These are phyloP conservation scores for Exophiala dermatitidis DNA, from an alignment of 2,329 filamentous ascomycete genomes.

Conservation along the genomic window DNA sequence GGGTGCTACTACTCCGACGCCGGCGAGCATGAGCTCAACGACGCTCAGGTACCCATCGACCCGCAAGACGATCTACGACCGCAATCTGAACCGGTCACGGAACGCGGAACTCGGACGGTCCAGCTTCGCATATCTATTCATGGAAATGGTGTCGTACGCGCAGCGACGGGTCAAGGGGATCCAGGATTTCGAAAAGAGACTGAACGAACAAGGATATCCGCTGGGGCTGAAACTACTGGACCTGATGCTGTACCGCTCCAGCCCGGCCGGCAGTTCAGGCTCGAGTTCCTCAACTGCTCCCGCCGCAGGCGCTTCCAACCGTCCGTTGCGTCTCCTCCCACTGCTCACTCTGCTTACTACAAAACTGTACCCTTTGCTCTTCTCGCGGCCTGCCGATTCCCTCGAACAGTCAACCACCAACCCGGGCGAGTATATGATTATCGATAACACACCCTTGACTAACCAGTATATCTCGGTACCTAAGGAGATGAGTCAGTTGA, in stretches of 20 bases:
- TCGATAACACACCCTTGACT: slow-evolving; percentile 93
- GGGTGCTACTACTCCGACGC: slow-evolving; percentile 37
- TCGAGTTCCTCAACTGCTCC: slow-evolving; percentile 68
- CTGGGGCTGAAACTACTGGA: slow-evolving; percentile 92
- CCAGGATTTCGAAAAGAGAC: slow-evolving; percentile 81
- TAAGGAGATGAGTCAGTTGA: slow-evolving; percentile 90
- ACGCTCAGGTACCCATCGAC: slow-evolving; percentile 79
- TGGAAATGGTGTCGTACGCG: slow-evolving; percentile 93
- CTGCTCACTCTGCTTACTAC: slow-evolving; percentile 94
- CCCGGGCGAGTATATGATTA: slow-evolving; percentile 96
- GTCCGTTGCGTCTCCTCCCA: slow-evolving; percentile 80
- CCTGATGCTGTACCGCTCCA: slow-evolving; percentile 79
- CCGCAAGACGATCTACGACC: slow-evolving; percentile 96
- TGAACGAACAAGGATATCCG: slow-evolving; percentile 87
- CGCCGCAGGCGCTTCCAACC: slow-evolving; percentile 50
- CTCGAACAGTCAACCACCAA: slow-evolving; percentile 84
- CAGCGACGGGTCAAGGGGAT: slow-evolving; percentile 86
- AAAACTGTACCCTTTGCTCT: slow-evolving; percentile 84
- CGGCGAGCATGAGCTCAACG: slow-evolving; percentile 37
- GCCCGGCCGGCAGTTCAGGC: slow-evolving; percentile 73
- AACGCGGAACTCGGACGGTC: slow-evolving; percentile 84
- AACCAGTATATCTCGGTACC: slow-evolving; percentile 91
- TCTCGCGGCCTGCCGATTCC: slow-evolving; percentile 81
- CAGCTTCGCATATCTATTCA: slow-evolving; percentile 92
- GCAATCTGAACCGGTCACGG: slow-evolving; percentile 82